Percentiles rank a stretch among this genome's conserved stretches.
These are phyloP conservation scores for Coemansia sp. DNA, from an alignment of 192 early-diverging fungal species.

Conservation along the genomic window DNA sequence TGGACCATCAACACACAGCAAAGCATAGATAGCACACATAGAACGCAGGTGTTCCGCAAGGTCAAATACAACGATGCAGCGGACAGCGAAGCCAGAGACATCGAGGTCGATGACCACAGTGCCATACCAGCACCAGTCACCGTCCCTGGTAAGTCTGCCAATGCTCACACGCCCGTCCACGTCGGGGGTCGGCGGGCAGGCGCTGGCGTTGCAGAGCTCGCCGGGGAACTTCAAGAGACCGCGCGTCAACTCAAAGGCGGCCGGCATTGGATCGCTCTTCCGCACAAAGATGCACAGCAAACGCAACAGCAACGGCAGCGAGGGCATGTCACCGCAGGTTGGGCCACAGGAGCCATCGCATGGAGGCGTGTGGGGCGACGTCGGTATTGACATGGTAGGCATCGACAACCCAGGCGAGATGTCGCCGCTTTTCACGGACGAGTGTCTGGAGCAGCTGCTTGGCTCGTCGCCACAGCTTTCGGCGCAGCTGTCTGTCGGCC, in stretches of 20 bases:
- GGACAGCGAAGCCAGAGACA: slow-evolving; percentile 40
- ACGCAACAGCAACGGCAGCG: slow-evolving; percentile 39
- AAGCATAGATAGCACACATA: background rate
- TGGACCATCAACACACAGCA: background rate
- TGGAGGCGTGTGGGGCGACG: slow-evolving; percentile 22
- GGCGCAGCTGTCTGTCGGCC: slow-evolving; percentile 8
- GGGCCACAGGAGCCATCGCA: slow-evolving; percentile 23
- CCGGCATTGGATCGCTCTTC: slow-evolving; percentile 42
- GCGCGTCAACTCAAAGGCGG: slow-evolving; percentile 46
- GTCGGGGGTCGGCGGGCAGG: slow-evolving; percentile 20
- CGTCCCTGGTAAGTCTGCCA: slow-evolving; percentile 48
- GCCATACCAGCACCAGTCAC: slow-evolving; percentile 45
- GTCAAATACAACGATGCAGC: slow-evolving; percentile 22
- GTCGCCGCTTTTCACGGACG: slow-evolving; percentile 48
- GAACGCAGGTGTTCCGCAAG: background rate
- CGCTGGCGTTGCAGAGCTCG: slow-evolving; percentile 29
- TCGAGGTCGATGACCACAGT: slow-evolving; percentile 42
- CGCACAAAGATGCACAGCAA: slow-evolving; percentile 36
- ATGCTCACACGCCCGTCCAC: slow-evolving; percentile 52
- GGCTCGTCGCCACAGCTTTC: slow-evolving; percentile 36
- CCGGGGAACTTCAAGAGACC: slow-evolving; percentile 21
- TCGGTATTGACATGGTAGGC: slow-evolving; percentile 32
- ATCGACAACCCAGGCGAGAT: slow-evolving; percentile 39
- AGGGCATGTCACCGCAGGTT: slow-evolving; percentile 33
- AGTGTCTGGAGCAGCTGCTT: slow-evolving; percentile 47